A percentile compares a stretch with the other conserved stretches of the same genome.
Evolutionary conservation across 257 asterid species (phyloP).

Genomic region (Cinchona pubescens): DNA sequence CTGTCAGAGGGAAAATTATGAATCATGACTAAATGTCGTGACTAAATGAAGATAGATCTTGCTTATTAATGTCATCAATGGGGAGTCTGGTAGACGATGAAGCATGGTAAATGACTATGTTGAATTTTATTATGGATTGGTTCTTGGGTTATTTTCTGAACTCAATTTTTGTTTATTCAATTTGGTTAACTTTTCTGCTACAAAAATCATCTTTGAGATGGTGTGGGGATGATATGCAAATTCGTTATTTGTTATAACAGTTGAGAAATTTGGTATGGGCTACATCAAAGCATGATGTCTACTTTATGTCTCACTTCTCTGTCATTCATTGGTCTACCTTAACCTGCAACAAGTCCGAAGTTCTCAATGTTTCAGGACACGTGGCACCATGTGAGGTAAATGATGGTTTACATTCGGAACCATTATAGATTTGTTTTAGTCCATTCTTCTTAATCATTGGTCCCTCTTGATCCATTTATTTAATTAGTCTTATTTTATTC

Average conservation of each 20-base stretch:
- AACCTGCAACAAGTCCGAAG: constrained; percentile 59
- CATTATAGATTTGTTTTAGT: not conserved
- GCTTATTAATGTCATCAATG: not conserved
- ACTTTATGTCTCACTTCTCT: constrained; percentile 77
- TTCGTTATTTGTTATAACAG: constrained; percentile 35
- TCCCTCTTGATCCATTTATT: not conserved
- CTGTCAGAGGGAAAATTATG: not conserved
- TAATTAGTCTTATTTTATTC: not conserved
- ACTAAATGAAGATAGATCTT: not conserved
- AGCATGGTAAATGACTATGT: not conserved
- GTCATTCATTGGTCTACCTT: constrained; percentile 86
- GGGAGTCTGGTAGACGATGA: not conserved
- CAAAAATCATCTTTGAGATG: not conserved
- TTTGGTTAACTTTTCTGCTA: not conserved
- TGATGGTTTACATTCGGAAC: not conserved
- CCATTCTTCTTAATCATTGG: no score
- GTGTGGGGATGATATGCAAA: not conserved
- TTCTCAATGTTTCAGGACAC: constrained; percentile 82
- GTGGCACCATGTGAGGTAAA: constrained; percentile 79
- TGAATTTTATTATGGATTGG: not conserved
- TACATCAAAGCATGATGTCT: constrained; percentile 84
- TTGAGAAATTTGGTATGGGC: constrained; percentile 96
- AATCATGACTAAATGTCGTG: not conserved
- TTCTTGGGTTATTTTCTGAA: not conserved
- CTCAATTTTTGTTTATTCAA: not conserved